Percentiles rank a stretch among this genome's conserved stretches.
Evolutionary conservation across 352 stramenopile genomes (phyloP).

Genomic region (Aphanomyces stellatus): DNA sequence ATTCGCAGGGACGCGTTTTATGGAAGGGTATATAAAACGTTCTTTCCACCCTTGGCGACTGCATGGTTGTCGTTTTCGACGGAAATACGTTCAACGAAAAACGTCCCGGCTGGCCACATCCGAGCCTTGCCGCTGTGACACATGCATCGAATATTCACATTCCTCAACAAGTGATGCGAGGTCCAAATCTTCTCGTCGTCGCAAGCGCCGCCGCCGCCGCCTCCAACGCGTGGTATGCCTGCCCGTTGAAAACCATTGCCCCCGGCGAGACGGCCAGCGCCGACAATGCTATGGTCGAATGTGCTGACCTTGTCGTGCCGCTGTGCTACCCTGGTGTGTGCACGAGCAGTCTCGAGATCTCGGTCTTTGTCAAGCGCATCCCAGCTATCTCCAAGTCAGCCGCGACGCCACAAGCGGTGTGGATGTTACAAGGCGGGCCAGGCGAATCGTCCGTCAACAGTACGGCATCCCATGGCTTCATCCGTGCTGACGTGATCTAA

Average conservation of each 20-base stretch:
- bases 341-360: constrained; percentile 21
- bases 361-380: constrained; percentile 38
- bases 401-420: not conserved
- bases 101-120: no score
- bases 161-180: no score
- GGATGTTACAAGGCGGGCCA: constrained; percentile 6
- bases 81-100: no score
- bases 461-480: not conserved
- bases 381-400: constrained; percentile 8
- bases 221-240: not conserved
- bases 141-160: no score
- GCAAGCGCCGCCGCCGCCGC: not conserved
- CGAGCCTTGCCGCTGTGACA: no score
- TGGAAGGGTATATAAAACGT: no score
- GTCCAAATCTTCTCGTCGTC: no score
- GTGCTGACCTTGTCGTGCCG: constrained; percentile 26
- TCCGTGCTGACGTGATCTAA: not conserved
- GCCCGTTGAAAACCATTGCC: not conserved
- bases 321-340: constrained; percentile 32
- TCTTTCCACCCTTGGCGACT: no score
- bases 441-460: not conserved
- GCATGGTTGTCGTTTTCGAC: no score
- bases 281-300: constrained; percentile 18
- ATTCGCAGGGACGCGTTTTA: no score
- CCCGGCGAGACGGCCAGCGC: not conserved